Evolutionary conservation across 2,329 filamentous ascomycete genomes (phyloP), one percentile per base, ranked within the genome.

Genomic region (Cercospora berteroae): DNA sequence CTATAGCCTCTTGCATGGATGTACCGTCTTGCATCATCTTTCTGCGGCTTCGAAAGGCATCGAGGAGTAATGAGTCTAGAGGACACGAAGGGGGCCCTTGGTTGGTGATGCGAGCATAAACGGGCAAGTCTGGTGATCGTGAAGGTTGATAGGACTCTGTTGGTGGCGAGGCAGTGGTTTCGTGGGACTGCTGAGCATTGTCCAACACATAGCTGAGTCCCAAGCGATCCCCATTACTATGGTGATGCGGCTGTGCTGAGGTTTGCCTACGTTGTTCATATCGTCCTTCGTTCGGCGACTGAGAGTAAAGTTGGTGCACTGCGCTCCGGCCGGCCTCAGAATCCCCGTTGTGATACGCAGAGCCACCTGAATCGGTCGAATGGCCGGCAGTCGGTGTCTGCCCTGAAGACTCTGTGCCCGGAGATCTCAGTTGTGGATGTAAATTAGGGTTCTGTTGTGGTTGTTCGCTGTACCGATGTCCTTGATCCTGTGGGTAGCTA

Each of bases 1-100:
- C 92, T 7, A 92, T 85, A 8, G 94, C 85, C 55, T 90, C 87
- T 48, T 88, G 83, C 8, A 84, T 80, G 0, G 89, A 81, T 0
- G 88, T 83, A 4, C 91, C 91, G 67, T 91, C 85, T 1, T 85
- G 86, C 1, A 88, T 86, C 58, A 88, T 88, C 73, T 89, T 86
- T 36, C 85, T 85, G 5, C 90, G 87, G 73, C 92, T 88, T 27
- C 86, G 83, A 29, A 95, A 84, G 74, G 95, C 96, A 76, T 94
- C 89, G 25, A 94, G 85, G 55, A 96, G 84, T n/a, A 97, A 86
- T 50, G 82, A 84, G 75, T 96, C 93, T 1, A 96, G 83, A 0
- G 91, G 87, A 76, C 91, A 95, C 0, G 91, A 93, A 0, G 92
- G 85, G 1, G 83, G 77, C 20, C 86, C 83, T 74, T 93, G 92